Base-by-base conservation (phyloP, 805 yeast genomes). In the Starmerella vaccinii region DNA sequence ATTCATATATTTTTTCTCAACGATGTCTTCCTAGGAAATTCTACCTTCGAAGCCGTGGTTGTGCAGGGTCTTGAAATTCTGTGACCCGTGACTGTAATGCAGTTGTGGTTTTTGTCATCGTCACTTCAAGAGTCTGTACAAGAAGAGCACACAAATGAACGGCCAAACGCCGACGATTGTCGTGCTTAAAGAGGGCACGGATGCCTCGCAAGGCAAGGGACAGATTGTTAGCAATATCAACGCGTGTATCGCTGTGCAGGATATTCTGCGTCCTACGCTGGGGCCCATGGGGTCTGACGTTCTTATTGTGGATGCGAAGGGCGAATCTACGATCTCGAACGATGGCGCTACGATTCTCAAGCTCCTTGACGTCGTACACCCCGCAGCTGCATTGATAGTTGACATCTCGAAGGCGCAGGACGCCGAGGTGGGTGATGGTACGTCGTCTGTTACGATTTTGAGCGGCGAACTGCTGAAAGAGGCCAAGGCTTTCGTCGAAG, bases 281-380 rank as follows among this genome's bases (percentile, higher is more conserved):
- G 99, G 99, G 4, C 99, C 99, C 44, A 76, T 92, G 61, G 99
- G 99, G 23, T 85, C 95, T 30, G 99, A 92, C 69, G 89, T 90
- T 57, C 73, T 92, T 64, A 81, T 92, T 62, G 97, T 90, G 37
- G 80, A 81, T 40, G 76, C 82, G 16, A 79, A 77, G 61, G 95
- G 95, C 49, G 81, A 78, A 60, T 86, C 97, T 44, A 92, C 97
- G 21, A 89, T 92, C 58, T 90, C 99, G 39, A 92, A 92, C 67
- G 98, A 92, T 65, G 98, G 98, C 59, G 98, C 98, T 37, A 92
- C 99, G 2, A 90, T 92, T 60, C 73, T 92, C 65, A 86, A 83
- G 65, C 74, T 92, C 51, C 71, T 92, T 58, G 98, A 92, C 63
- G 94, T 92, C 50, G 96, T 92, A 23, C 98, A 92, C 63, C 98